These are phyloP conservation scores for Cladophialophora chaetospira DNA, from an alignment of 2,329 filamentous ascomycete genomes.

Conservation along the genomic window DNA sequence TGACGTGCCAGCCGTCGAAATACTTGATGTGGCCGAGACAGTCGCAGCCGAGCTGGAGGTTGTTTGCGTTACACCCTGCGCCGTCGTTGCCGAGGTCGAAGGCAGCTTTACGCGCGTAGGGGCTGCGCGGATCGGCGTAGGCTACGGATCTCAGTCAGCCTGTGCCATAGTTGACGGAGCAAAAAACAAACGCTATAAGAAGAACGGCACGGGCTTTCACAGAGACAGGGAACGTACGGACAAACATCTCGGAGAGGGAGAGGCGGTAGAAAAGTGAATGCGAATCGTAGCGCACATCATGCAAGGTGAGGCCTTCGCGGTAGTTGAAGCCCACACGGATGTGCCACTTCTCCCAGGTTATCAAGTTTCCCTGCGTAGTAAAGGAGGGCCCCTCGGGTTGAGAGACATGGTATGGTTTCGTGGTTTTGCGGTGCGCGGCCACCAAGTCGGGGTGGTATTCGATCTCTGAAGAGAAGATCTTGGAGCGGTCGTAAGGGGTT, in stretches of 20 bases:
- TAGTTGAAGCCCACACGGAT: conserved; percentile 51
- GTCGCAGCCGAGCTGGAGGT: conserved; percentile 47
- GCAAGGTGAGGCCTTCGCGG: conserved; percentile 47
- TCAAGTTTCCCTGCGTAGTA: conserved; percentile 34
- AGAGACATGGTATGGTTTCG: conserved; percentile 41
- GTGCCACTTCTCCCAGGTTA: conserved; percentile 49
- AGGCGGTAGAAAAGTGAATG: conserved; percentile 47
- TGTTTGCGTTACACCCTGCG: conserved; percentile 48
- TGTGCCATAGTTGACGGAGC: too few species aligned
- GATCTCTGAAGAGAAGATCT: conserved; percentile 42
- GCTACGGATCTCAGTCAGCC: too few species aligned
- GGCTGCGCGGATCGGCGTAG: conserved; percentile 46
- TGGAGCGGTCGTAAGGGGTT: conserved; percentile 45
- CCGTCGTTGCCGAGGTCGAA: conserved; percentile 51
- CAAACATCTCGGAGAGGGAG: conserved; percentile 49
- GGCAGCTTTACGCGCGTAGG: conserved; percentile 47
- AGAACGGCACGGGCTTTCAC: too few species aligned
- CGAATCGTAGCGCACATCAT: conserved; percentile 44
- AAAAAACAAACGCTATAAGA: too few species aligned
- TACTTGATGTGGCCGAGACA: conserved; percentile 50
- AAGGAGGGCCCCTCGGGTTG: conserved; percentile 44
- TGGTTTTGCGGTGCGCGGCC: conserved; percentile 37
- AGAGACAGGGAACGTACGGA: too few species aligned
- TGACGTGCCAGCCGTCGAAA: conserved; percentile 45
- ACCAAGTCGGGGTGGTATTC: conserved; percentile 42